phyloP scores from a whole-genome alignment of 495 filamentous ascomycete genomes.

The Beverwykella pulmonaria region DNA sequence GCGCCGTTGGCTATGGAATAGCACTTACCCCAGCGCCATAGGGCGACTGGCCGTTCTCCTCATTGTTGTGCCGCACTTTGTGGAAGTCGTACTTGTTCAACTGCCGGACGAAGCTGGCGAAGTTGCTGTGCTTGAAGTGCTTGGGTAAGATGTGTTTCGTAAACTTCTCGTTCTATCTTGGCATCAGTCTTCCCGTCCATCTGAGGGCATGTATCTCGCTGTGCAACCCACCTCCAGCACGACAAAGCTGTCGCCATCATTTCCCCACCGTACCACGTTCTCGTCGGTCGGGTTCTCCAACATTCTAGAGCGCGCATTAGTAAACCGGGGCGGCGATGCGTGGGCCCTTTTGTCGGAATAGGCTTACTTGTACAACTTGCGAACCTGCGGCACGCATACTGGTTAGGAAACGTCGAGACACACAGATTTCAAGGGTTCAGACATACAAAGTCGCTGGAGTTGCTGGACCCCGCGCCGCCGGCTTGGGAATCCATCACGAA shows the following conservation, averaged over 20 bases:
- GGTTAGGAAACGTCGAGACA: slow-evolving; percentile 26
- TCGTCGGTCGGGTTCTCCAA: slow-evolving; percentile 93
- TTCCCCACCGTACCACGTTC: slow-evolving; percentile 91
- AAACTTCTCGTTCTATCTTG: slow-evolving; percentile 87
- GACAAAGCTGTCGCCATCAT: slow-evolving; percentile 93
- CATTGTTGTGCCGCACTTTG: slow-evolving; percentile 95
- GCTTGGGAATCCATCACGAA: slow-evolving; percentile 41
- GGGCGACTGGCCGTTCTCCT: slow-evolving; percentile 86
- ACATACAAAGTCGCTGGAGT: slow-evolving; percentile 81
- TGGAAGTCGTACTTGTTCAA: slow-evolving; percentile 99
- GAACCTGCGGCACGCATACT: slow-evolving; percentile 63
- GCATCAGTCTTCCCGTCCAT: neutral
- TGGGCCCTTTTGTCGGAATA: neutral
- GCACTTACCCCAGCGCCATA: slow-evolving; percentile 84
- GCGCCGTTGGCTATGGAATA: neutral
- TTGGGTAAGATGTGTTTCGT: slow-evolving; percentile 96
- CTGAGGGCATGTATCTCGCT: neutral
- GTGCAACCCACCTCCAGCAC: slow-evolving; percentile 78
- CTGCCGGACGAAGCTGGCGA: slow-evolving; percentile 97
- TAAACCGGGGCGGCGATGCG: neutral
- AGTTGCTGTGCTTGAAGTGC: slow-evolving; percentile 99
- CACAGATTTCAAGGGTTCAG: slow-evolving; percentile 12
- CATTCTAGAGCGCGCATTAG: slow-evolving; percentile 67
- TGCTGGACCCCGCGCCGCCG: slow-evolving; percentile 58
- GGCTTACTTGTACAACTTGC: slow-evolving; percentile 95